A percentile compares a stretch with the other conserved stretches of the same genome.
phyloP scores from a whole-genome alignment of 306 rosid species.

The Luffa acutangula region DNA sequence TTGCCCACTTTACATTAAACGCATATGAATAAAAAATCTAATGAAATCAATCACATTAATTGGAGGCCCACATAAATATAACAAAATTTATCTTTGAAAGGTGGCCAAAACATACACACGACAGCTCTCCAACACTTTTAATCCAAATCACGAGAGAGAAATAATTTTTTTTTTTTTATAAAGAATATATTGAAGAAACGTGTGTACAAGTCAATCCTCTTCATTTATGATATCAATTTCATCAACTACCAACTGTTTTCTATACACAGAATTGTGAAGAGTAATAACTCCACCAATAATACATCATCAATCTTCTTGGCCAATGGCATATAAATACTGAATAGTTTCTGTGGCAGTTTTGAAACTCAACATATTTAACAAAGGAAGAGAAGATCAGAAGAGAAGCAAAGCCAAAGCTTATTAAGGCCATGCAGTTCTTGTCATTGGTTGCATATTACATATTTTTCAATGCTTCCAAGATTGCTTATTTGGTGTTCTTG shows the following conservation, averaged over 20 bases:
- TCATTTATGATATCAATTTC: not conserved
- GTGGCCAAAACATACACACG: not conserved
- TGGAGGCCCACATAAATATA: not conserved
- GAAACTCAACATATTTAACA: not conserved
- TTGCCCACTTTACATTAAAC: too few species aligned
- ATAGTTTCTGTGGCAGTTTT: not conserved
- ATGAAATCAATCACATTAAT: not conserved
- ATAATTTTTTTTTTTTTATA: too few species aligned
- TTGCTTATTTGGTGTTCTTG: slow-evolving; percentile 5
- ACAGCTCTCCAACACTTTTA: not conserved
- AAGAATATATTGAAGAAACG: not conserved
- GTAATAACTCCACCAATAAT: not conserved
- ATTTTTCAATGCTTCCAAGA: slow-evolving; percentile 29
- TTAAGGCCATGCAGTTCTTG: not conserved
- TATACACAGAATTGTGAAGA: not conserved
- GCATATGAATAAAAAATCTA: not conserved
- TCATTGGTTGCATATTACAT: slow-evolving; percentile 21
- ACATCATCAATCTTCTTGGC: not conserved
- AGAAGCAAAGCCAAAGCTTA: not conserved
- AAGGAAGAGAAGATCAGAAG: not conserved
- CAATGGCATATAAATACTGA: not conserved
- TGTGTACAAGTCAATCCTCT: not conserved
- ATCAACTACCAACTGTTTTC: not conserved
- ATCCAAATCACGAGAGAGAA: not conserved
- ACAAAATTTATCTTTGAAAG: not conserved